Conservation (phyloP, 2,329 filamentous ascomycete species). For the Microdochium nivale region DNA sequence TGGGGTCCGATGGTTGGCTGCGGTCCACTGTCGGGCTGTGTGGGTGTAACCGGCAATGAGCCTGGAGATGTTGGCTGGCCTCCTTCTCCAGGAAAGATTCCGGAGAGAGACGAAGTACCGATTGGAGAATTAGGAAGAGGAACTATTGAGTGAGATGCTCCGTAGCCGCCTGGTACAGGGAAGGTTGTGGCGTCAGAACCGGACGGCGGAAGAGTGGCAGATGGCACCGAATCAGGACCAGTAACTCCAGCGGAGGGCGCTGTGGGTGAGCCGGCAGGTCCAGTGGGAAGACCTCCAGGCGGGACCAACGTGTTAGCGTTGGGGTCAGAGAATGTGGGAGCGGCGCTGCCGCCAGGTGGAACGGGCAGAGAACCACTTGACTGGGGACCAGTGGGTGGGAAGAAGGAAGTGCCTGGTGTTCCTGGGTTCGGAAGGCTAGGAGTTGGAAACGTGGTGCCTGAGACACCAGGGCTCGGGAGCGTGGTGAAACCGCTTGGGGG, state of each 20-base stretch:
- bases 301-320: no score
- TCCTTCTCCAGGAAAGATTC: not conserved
- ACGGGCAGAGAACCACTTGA: not conserved
- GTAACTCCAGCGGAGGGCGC: constrained; percentile 2
- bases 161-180: constrained; percentile 13
- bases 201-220: not conserved
- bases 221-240: not conserved
- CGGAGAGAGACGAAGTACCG: not conserved
- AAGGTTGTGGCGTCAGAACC: constrained; percentile 1
- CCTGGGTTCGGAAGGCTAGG: constrained; percentile 6
- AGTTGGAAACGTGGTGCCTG: constrained; percentile 5
- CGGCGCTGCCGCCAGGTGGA: no score
- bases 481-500: not conserved
- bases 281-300: constrained; percentile 2
- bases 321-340: no score
- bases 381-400: constrained; percentile 2
- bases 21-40: not conserved
- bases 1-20: not conserved
- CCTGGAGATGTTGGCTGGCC: not conserved
- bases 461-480: not conserved
- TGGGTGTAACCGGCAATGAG: not conserved
- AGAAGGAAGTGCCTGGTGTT: constrained; percentile 11
- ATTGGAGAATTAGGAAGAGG: not conserved
- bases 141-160: constrained; percentile 9
- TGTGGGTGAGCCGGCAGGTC: constrained; percentile 2